A percentile compares a stretch with the other conserved stretches of the same genome.
Conservation (phyloP, 768 basidiomycete species). For the Lactarius vividus region DNA sequence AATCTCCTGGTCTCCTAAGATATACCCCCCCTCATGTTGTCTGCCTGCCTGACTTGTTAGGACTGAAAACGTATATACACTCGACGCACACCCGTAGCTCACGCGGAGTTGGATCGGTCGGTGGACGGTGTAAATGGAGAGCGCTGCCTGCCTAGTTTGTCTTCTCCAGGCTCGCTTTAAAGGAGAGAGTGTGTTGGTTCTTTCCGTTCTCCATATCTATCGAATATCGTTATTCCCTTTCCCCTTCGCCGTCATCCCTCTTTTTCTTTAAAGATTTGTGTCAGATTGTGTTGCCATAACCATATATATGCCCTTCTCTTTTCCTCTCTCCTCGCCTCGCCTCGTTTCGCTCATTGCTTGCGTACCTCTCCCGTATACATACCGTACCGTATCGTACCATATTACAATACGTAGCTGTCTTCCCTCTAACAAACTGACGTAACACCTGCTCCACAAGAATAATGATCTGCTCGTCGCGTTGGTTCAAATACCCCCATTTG, state of each 20-base stretch:
- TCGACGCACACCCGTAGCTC: constrained; percentile 13
- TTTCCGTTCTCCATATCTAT: constrained; percentile 24
- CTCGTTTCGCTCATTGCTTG: constrained; percentile 18
- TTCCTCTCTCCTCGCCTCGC: constrained; percentile 6
- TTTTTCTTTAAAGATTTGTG: constrained; percentile 1
- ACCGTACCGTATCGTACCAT: constrained; percentile 24
- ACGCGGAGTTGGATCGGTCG: constrained; percentile 13
- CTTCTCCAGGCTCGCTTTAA: constrained; percentile 12
- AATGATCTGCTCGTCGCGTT: not conserved
- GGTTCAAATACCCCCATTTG: not conserved
- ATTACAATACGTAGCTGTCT: constrained; percentile 23
- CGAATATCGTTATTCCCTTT: constrained; percentile 27
- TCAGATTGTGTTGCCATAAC: constrained; percentile 12
- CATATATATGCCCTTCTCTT: constrained; percentile 17
- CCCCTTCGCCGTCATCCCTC: constrained; percentile 17
- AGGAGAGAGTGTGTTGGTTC: constrained; percentile 19
- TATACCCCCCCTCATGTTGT: constrained; percentile 17
- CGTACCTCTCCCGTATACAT: constrained; percentile 13
- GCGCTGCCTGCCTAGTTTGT: constrained; percentile 10
- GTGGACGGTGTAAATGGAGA: constrained; percentile 22
- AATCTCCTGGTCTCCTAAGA: constrained; percentile 7
- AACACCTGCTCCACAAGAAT: not conserved
- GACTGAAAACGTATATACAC: constrained; percentile 22
- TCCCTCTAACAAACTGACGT: constrained; percentile 19
- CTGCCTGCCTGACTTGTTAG: constrained; percentile 11